Percentiles rank a stretch among this genome's conserved stretches.
Evolutionary conservation across 129 eudicot species (phyloP).

Genomic region (Silybum marianum): DNA sequence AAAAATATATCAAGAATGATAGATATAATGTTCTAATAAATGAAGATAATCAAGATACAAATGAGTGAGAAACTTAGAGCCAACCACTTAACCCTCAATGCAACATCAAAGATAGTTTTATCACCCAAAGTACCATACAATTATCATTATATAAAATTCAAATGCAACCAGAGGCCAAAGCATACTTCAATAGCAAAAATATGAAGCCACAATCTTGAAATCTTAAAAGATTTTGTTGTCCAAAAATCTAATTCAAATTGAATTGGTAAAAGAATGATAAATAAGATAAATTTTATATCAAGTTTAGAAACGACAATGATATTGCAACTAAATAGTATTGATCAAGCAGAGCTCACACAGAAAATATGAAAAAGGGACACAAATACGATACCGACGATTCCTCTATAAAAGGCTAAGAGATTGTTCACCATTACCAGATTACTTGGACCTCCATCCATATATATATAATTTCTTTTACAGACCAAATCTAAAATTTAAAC

Average conservation of each 20-base stretch:
- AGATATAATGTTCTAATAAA: too few species aligned
- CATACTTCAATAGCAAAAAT: not conserved
- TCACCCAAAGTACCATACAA: too few species aligned
- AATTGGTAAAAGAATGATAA: not conserved
- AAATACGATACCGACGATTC: not conserved
- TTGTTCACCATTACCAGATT: not conserved
- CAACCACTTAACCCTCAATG: too few species aligned
- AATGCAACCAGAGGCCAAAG: not conserved
- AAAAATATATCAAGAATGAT: too few species aligned
- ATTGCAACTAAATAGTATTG: not conserved
- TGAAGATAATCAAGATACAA: too few species aligned
- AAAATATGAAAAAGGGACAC: not conserved
- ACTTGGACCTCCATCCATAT: conserved; percentile 43
- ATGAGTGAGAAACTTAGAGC: too few species aligned
- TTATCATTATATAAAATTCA: too few species aligned
- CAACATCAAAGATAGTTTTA: too few species aligned
- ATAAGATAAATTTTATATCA: not conserved
- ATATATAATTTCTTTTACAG: too few species aligned
- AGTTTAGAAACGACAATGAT: not conserved
- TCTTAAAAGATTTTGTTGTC: not conserved
- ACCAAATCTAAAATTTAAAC: too few species aligned
- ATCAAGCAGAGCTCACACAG: not conserved
- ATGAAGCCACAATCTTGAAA: not conserved
- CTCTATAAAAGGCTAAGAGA: not conserved
- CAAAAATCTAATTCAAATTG: not conserved